These are phyloP conservation scores for Pythium phragmiticola DNA, from an alignment of 352 stramenopile species.

Conservation along the genomic window DNA sequence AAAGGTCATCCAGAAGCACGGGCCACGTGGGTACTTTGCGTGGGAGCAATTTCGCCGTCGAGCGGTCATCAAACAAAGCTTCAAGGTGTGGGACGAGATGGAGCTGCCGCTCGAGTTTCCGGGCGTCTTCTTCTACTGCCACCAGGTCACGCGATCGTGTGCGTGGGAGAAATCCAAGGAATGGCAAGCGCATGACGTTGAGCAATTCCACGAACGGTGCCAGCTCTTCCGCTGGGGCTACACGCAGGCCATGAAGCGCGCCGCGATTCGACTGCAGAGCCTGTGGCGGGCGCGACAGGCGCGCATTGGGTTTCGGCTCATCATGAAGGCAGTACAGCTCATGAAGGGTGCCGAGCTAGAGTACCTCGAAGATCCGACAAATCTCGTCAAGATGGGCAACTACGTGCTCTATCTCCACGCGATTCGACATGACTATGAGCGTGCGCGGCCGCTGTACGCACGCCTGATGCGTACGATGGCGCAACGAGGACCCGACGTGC, in stretches of 20 bases:
- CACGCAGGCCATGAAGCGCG: slow-evolving; percentile 51
- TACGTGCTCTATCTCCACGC: slow-evolving; percentile 82
- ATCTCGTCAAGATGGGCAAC: slow-evolving; percentile 76
- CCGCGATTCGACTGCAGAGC: slow-evolving; percentile 47
- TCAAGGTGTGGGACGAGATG: slow-evolving; percentile 80
- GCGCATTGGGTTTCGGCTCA: slow-evolving; percentile 51
- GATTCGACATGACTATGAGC: slow-evolving; percentile 76
- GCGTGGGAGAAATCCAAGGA: slow-evolving; percentile 63
- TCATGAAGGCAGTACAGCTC: slow-evolving; percentile 61
- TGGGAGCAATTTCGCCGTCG: slow-evolving; percentile 48
- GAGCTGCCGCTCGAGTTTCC: slow-evolving; percentile 43
- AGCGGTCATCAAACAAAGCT: slow-evolving; percentile 36
- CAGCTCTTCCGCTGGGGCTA: slow-evolving; percentile 71
- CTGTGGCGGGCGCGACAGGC: slow-evolving; percentile 58
- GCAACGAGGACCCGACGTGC: slow-evolving; percentile 63
- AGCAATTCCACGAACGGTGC: slow-evolving; percentile 41
- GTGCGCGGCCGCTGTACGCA: slow-evolving; percentile 64
- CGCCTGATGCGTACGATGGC: slow-evolving; percentile 76
- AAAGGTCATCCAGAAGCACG: slow-evolving; percentile 45
- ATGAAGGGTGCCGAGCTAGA: slow-evolving; percentile 71
- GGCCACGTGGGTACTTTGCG: slow-evolving; percentile 55
- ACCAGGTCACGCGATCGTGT: slow-evolving; percentile 64
- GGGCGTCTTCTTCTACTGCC: slow-evolving; percentile 67
- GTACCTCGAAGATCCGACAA: slow-evolving; percentile 75
- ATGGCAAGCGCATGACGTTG: slow-evolving; percentile 48